Base-by-base conservation (phyloP, 371 early-diverging fungal genomes). In the Chytridiales sp. region DNA sequence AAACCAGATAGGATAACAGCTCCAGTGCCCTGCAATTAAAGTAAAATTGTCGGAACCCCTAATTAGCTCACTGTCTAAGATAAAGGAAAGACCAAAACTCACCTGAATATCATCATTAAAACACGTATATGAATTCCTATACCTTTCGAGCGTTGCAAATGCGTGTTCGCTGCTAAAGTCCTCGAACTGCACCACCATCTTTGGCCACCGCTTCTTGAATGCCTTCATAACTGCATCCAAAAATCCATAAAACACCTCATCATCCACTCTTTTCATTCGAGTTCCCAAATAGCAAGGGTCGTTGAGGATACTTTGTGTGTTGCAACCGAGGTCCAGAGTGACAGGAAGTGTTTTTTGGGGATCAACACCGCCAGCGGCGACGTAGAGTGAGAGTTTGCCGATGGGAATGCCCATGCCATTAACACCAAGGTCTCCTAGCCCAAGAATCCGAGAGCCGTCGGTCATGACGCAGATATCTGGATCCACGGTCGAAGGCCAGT, bases 321-420 rank as follows among this genome's bases (percentile, higher is more conserved):
- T 87, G 43, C 92, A 92, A 22, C 95, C 95, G 73, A 93, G 80
- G 62, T 95, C 95, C 32, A 95, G 74, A 17, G 86, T 81, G 66
- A 95, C 90, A 34, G 95, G 94, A 34, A 95, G 74, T 3, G 90
- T 89, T n/a, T 83, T 77, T 27, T 84, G 69, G 24, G 94, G 95
- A 66, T 92, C 84, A 31, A 95, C 82, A 44, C 95, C 95, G 19
- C 90, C 95, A 41, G 87, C 91, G 22, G 90, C 95, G 8, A 90
- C 86, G 59, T 94, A 76, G 3, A 94, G 80, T 60, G 92, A 92
- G 1, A 94, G 84, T 72, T 94, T 95, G 41, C 94, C 94, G 30
- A 93, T 85, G 11, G 93, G 90, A 62, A 95, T 95, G 26, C 90
- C 93, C 85, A 93, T 89, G 19, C 95, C 95, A 59, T 87, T 88